phyloP scores from a whole-genome alignment of 2,329 filamentous ascomycete species.

The Ascochyta clinopodiicola region DNA sequence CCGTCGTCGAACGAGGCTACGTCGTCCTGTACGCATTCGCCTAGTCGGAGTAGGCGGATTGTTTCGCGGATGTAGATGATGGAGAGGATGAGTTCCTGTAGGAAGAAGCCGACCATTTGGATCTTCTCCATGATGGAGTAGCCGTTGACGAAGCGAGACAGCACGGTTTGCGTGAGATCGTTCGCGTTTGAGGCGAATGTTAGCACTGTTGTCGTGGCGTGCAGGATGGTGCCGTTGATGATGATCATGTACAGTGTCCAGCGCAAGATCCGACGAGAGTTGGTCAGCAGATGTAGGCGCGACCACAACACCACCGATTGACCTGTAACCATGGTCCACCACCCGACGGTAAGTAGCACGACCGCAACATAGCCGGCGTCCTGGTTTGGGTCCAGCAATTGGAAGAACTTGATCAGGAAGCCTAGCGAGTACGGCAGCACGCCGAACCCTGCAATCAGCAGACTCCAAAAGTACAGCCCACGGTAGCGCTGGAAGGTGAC shows the following conservation, averaged over 20 bases:
- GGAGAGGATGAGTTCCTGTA: slow-evolving; percentile 50
- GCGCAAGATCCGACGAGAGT: slow-evolving; percentile 57
- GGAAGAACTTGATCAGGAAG: slow-evolving; percentile 55
- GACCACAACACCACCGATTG: slow-evolving; percentile 69
- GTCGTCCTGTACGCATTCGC: slow-evolving; percentile 34
- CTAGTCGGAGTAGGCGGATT: slow-evolving; percentile 52
- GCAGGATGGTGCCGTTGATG: slow-evolving; percentile 59
- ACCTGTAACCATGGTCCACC: slow-evolving; percentile 67
- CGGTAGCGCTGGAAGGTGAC: slow-evolving; percentile 56
- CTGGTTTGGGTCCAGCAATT: slow-evolving; percentile 34
- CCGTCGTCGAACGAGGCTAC: slow-evolving; percentile 42
- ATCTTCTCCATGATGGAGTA: slow-evolving; percentile 55
- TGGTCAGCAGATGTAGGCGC: slow-evolving; percentile 65
- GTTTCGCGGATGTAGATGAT: slow-evolving; percentile 62
- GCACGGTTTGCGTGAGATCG: slow-evolving; percentile 26
- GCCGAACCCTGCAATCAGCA: slow-evolving; percentile 53
- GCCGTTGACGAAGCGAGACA: slow-evolving; percentile 39
- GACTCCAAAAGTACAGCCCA: slow-evolving; percentile 59
- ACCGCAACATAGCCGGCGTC: slow-evolving; percentile 49
- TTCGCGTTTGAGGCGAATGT: slow-evolving; percentile 60
- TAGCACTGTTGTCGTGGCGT: slow-evolving; percentile 62
- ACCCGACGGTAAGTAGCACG: slow-evolving; percentile 58
- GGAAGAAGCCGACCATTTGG: slow-evolving; percentile 53
- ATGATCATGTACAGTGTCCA: slow-evolving; percentile 65
- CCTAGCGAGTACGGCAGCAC: slow-evolving; percentile 57